Base-by-base conservation (phyloP, 2,329 filamentous ascomycete genomes). In the Tolypocladium amazonense region DNA sequence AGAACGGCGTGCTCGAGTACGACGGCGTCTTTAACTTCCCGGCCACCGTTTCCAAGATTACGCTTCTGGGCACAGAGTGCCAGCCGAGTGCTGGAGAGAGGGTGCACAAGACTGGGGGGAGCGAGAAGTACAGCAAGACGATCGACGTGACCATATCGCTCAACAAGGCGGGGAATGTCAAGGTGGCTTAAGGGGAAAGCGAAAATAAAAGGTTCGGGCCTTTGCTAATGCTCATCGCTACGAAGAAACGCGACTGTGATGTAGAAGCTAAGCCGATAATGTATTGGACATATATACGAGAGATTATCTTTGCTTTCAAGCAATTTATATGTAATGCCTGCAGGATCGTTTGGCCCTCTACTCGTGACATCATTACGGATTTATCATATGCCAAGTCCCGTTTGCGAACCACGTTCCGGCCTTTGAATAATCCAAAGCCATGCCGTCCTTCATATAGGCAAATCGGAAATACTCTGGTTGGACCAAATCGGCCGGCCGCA, bases 401-500 rank as follows among this genome's bases (percentile, higher is more conserved):
- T 86, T 79, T 1, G 69, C 72, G 30, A 79, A 79, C 89, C 89
- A 93, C 14, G 78, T 80, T 1, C 88, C 89, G 0, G 89, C 89
- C 72, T 85, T 88, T 18, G 88, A 90, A 68, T 90, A 93, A 69
- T 93, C 89, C 33, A 80, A 85, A 45, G 79, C 79, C 4, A 70
- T 70, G 60, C 82, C 85, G 1, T 88, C 89, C 56, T 81, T 78
- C 79, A 92, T 82, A 67, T 85, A 92, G 1, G 79, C 88, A 72
- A 93, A 93, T 9, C 89, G 76, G 68, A 93, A 92, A 67, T 91
- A 93, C 71, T 92, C 88, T 43, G 86, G 82, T 56, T 79, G 62
- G 3, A 71, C 70, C 18, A 77, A 62, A 6, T 64, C 73, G 25
- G 67, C 71, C 39, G 81, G 77, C 61, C 84, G 77, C 1, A 73